These are phyloP conservation scores for Coprinopsis marcescibilis DNA, from an alignment of 768 basidiomycete genomes.

Conservation along the genomic window DNA sequence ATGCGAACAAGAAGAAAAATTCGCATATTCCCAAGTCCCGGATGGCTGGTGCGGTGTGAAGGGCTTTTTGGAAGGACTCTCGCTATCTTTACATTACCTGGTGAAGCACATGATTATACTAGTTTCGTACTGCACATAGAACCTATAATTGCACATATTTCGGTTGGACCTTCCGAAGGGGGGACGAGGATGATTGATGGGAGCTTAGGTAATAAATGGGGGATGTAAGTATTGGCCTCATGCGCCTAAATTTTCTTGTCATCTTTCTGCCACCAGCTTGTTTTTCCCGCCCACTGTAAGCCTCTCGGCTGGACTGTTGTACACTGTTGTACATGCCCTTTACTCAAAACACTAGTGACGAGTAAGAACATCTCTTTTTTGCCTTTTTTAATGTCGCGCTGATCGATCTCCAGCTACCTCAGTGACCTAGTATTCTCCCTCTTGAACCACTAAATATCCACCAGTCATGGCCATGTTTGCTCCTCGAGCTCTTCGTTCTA, in stretches of 20 bases:
- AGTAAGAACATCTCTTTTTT: conserved; percentile 42
- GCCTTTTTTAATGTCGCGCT: conserved; percentile 15
- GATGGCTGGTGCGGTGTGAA: conserved; percentile 46
- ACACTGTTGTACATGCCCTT: conserved; percentile 70
- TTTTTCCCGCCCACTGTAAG: background rate
- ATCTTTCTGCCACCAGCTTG: background rate
- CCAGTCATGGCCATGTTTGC: conserved; percentile 45
- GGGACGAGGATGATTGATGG: background rate
- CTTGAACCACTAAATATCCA: conserved; percentile 30
- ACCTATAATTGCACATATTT: no score
- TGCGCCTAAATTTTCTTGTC: background rate
- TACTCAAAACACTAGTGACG: conserved; percentile 85
- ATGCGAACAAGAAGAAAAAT: conserved; percentile 18
- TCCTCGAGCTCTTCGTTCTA: conserved; percentile 45
- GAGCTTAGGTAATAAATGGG: no score
- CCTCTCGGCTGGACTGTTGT: background rate
- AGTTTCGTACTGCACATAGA: no score
- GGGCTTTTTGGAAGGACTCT: no score
- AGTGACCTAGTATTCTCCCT: conserved; percentile 89
- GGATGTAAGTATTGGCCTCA: no score
- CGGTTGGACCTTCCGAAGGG: no score
- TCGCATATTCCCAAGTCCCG: conserved; percentile 62
- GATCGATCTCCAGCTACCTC: conserved; percentile 58
- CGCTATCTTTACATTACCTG: no score
- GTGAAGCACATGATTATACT: no score